Base-by-base conservation (phyloP, 2,329 filamentous ascomycete species). In the Didymella pinodella region DNA sequence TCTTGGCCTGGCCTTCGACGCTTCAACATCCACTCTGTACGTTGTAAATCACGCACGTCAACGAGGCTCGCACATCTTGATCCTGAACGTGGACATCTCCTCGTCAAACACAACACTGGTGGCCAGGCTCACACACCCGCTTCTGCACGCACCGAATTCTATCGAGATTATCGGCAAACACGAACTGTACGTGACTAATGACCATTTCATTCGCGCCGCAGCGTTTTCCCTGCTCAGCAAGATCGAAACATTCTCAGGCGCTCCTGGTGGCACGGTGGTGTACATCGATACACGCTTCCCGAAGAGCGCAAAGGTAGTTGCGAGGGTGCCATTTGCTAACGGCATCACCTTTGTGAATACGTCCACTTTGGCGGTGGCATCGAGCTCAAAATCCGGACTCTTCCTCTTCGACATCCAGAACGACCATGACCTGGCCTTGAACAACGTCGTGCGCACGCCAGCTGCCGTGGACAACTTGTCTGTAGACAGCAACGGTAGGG, bases 391-490 rank as follows among this genome's bases (percentile, higher is more conserved):
- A 8, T 59, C 73, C 0, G 71, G 70, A 1, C 61, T 81, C 0
- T 71, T 73, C 18, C 60, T 82, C 7, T 82, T 77, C 68, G 62
- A 51, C 14, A 57, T 59, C 28, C 60, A 32, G 48, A 18, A 41
- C 1, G 51, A 63, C 1, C 20, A 64, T 16, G 48, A 48, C 7
- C 51, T 77, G 1, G 26, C 36, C 3, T 63, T 57, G 6, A 50
- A 58, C 2, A 52, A 52, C 2, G 54, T 59, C 1, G 18, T 75
- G 2, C 60, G 66, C 14, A 71, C 75, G 0, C 74, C 76, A 0
- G 73, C 76, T 28, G 59, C 69, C 1, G 74, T 77, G 0, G 80
- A 81, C 54, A 81, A 81, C 53, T 48, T 81, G 2, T 77, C 73
- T 32, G 65, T 76, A 0, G 78, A 80, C 48, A 54, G 64, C 0